Conservation (phyloP, 78 protist genomes). For the Polysphondylium violaceum region DNA sequence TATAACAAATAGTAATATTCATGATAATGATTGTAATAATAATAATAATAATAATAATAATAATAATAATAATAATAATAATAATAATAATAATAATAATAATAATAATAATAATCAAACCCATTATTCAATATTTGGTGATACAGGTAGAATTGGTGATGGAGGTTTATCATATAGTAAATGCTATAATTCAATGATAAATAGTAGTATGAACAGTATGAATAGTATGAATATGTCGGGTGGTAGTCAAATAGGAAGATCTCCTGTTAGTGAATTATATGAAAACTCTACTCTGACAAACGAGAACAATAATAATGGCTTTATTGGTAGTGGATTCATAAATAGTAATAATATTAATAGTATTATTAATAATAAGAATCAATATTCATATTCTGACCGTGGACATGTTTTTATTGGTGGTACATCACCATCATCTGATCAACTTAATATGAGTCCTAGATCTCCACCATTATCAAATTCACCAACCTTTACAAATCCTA, state of each 20-base stretch:
- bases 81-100: neutral
- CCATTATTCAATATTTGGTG: neutral
- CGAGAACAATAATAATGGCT: neutral
- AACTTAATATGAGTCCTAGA: no score
- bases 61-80: neutral
- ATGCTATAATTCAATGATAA: neutral
- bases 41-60: neutral
- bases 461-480: no score
- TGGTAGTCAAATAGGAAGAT: no score
- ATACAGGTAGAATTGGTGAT: neutral
- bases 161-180: neutral
- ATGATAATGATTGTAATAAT: neutral
- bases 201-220: neutral
- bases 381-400: neutral
- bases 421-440: no score
- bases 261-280: no score
- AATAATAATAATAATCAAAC: neutral
- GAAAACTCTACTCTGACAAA: no score
- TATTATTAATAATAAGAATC: neutral
- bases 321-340: conserved; percentile 6
- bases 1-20: neutral
- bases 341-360: neutral
- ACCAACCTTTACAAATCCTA: no score
- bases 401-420: no score
- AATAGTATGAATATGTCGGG: no score